Evolutionary conservation across 345 rosid genomes (phyloP).

Genomic region (Viola odorata): DNA sequence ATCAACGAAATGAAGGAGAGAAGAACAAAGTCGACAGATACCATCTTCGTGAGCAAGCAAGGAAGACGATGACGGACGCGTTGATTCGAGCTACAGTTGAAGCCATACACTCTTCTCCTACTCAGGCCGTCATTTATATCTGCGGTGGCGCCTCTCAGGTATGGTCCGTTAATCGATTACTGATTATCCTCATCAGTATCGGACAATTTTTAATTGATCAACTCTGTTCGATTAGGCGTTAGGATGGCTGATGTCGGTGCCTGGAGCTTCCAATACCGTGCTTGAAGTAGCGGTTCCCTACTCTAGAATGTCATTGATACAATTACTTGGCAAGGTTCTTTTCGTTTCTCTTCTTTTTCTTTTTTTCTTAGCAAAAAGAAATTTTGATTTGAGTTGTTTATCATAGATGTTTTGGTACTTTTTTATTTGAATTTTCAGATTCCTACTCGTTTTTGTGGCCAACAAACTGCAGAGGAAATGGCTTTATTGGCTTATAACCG

Average conservation of each 20-base stretch:
- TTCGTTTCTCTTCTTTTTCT: background rate
- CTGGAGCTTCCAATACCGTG: constrained; percentile 85
- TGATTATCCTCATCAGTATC: background rate
- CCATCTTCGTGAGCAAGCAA: background rate
- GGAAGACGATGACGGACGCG: constrained; percentile 45
- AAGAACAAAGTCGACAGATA: too few species aligned
- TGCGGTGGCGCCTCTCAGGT: constrained; percentile 93
- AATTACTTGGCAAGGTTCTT: constrained; percentile 65
- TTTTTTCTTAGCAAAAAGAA: background rate
- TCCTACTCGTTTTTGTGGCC: constrained; percentile 56
- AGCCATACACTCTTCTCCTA: constrained; percentile 62
- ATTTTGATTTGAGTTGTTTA: background rate
- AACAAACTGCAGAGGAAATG: constrained; percentile 58
- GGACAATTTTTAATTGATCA: background rate
- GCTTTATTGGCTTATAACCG: constrained; percentile 84
- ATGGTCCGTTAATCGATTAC: background rate
- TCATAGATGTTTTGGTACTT: background rate
- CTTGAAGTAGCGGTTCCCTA: constrained; percentile 84
- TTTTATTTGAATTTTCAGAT: constrained; percentile 29
- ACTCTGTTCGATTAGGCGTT: constrained; percentile 39
- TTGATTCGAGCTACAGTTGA: constrained; percentile 55
- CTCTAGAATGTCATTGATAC: constrained; percentile 55
- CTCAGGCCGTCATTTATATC: constrained; percentile 70
- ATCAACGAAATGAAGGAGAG: too few species aligned
- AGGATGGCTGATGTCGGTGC: constrained; percentile 73